Base-by-base conservation (phyloP, 129 eudicot genomes). In the Flaveria robusta region DNA sequence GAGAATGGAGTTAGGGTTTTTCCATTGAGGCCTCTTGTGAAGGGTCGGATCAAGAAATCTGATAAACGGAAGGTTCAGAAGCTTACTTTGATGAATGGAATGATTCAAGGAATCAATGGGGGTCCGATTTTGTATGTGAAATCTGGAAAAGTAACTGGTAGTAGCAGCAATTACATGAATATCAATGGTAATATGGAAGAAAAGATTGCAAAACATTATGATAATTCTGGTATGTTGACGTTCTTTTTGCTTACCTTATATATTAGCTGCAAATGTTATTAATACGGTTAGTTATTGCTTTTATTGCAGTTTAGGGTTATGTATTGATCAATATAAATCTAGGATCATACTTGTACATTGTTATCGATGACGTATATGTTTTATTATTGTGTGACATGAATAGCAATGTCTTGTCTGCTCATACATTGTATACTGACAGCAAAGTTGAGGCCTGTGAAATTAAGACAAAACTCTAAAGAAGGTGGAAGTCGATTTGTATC, bases 1-100 rank as follows among this genome's bases (percentile, higher is more conserved):
- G 86, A 83, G 75, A 82, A 76, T 72, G 97, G 97, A 58, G 91
- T 93, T 59, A 85, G 98, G 91, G 85, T 85, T 85, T 93, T 86
- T 64, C 84, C 83, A 1, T 70, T 93, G 67, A 71, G 87, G 66
- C 79, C 70, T 18, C 85, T 93, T 79, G 87, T 90, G 15, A 90
- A 93, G 75, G 96, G 96, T 59, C 76, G 72, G 54, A 45, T 71
- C 64, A 50, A 55, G 81, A 77, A 76, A 24, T 15, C 16, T 8
- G 74, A 58, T 9, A 80, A 74, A 54, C 9, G 77, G 45, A 86
- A 85, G 66, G 67, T 65, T 37, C 83, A 66, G 71, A 87, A 79
- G 65, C 14, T 59, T 64, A 85, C 34, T 75, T 78, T 81, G 77
- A 72, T 24, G 37, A 80, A 87, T 82, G 96, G 93, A 0, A 59